Percentiles rank a stretch among this genome's conserved stretches.
Conservation (phyloP, 768 basidiomycete species). For the Auricularia sp. region DNA sequence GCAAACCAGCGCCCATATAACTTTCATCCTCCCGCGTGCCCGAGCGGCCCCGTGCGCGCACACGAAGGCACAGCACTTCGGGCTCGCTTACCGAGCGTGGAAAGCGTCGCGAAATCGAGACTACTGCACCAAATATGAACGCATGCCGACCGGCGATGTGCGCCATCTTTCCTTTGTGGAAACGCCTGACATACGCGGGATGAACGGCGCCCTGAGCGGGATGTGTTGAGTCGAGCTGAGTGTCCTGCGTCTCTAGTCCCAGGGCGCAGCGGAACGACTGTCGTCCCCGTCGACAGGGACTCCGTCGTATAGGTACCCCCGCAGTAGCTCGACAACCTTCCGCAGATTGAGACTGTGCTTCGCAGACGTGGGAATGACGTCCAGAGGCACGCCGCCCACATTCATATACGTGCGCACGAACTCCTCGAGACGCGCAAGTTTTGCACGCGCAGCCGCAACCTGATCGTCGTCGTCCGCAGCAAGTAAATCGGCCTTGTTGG, state of each 20-base stretch:
- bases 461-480: conserved; percentile 32
- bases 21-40: too few relatives aligned
- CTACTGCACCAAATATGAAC: too few relatives aligned
- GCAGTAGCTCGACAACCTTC: conserved; percentile 59
- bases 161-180: too few relatives aligned
- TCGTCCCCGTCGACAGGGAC: conserved; percentile 21
- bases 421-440: conserved; percentile 45
- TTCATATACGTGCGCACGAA: conserved; percentile 31
- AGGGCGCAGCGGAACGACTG: neutral
- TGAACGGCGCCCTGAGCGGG: too few relatives aligned
- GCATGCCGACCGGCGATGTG: too few relatives aligned
- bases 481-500: conserved; percentile 91
- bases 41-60: too few relatives aligned
- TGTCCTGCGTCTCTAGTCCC: neutral
- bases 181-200: too few relatives aligned
- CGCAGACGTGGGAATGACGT: conserved; percentile 75
- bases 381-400: conserved; percentile 30
- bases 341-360: conserved; percentile 78
- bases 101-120: too few relatives aligned
- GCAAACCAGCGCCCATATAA: too few relatives aligned
- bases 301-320: conserved; percentile 46
- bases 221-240: too few relatives aligned
- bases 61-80: too few relatives aligned
- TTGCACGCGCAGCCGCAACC: conserved; percentile 44
- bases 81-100: too few relatives aligned